phyloP scores from a whole-genome alignment of 2,329 filamentous ascomycete genomes.

The Trichoderma citrinoviride region DNA sequence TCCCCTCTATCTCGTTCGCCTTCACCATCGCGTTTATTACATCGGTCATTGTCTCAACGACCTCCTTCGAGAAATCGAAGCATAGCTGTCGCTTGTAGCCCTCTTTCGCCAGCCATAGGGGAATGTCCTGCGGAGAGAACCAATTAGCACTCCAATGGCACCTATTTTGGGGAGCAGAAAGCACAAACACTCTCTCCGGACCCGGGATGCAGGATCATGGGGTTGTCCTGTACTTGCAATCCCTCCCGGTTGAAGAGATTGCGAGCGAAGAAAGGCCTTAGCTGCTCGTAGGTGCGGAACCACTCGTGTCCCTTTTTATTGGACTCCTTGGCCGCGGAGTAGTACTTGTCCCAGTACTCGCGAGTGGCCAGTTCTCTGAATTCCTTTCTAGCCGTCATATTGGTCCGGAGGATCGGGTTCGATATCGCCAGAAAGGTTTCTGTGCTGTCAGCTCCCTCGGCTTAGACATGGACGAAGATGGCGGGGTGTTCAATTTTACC shows the following conservation, averaged over 20 bases:
- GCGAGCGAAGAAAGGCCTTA: slow-evolving; percentile 47
- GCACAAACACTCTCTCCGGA: slow-evolving; percentile 53
- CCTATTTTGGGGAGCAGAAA: neutral
- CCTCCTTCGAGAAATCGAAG: slow-evolving; percentile 55
- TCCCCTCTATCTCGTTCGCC: slow-evolving; percentile 32
- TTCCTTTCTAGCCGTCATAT: neutral
- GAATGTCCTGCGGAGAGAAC: slow-evolving; percentile 44
- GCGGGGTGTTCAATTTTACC: too few species aligned
- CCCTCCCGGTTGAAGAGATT: slow-evolving; percentile 39
- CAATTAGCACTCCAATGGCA: neutral
- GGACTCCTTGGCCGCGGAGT: slow-evolving; percentile 33
- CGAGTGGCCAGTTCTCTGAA: slow-evolving; percentile 24
- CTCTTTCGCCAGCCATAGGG: slow-evolving; percentile 44
- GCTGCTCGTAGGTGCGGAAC: slow-evolving; percentile 48
- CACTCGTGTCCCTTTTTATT: slow-evolving; percentile 48
- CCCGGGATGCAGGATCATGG: slow-evolving; percentile 53
- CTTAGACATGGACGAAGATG: too few species aligned
- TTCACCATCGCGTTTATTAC: slow-evolving; percentile 34
- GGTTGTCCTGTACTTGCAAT: slow-evolving; percentile 31
- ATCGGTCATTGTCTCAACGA: slow-evolving; percentile 51
- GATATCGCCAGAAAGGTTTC: too few species aligned
- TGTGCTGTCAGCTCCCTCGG: too few species aligned
- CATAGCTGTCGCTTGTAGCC: slow-evolving; percentile 54
- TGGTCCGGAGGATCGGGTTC: too few species aligned
- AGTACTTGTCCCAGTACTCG: slow-evolving; percentile 52